Conservation (phyloP, 2,329 filamentous ascomycete species). For the Torrubiella hemipterigena region DNA sequence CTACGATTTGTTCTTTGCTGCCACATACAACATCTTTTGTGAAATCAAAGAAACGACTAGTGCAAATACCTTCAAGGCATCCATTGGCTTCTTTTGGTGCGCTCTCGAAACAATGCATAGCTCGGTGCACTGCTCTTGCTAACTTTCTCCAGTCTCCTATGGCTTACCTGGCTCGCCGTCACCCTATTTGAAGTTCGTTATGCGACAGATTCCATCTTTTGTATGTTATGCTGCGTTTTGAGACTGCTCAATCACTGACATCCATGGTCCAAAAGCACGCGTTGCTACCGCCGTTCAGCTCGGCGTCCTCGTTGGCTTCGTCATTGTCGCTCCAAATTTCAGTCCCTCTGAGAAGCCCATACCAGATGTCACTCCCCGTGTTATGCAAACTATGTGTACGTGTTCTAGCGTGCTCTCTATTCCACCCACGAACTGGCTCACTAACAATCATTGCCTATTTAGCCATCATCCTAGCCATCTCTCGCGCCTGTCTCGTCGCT, state of each 20-base stretch:
- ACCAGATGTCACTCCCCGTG: constrained; percentile 17
- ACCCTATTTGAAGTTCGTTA: constrained; percentile 56
- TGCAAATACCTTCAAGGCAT: constrained; percentile 18
- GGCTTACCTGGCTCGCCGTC: constrained; percentile 58
- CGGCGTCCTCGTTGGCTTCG: constrained; percentile 53
- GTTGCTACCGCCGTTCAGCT: constrained; percentile 46
- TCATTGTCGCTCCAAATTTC: constrained; percentile 42
- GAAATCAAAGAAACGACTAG: constrained; percentile 19
- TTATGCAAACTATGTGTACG: constrained; percentile 29
- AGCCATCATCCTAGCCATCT: constrained; percentile 36
- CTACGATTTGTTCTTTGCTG: constrained; percentile 32
- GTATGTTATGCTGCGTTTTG: constrained; percentile 9
- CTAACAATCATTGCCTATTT: not conserved
- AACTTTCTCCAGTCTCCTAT: too few species aligned
- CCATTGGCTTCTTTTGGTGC: constrained; percentile 28
- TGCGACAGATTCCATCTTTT: constrained; percentile 50
- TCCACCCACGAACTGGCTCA: too few species aligned
- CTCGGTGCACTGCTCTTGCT: too few species aligned
- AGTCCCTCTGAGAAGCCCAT: constrained; percentile 24
- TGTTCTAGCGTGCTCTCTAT: not conserved
- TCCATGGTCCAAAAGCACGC: constrained; percentile 26
- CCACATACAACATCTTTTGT: constrained; percentile 50
- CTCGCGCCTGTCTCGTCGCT: constrained; percentile 36
- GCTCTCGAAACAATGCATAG: too few species aligned
- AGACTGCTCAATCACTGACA: not conserved